phyloP scores from a whole-genome alignment of 768 basidiomycete species.

The Xerocomellus dryophilus region DNA sequence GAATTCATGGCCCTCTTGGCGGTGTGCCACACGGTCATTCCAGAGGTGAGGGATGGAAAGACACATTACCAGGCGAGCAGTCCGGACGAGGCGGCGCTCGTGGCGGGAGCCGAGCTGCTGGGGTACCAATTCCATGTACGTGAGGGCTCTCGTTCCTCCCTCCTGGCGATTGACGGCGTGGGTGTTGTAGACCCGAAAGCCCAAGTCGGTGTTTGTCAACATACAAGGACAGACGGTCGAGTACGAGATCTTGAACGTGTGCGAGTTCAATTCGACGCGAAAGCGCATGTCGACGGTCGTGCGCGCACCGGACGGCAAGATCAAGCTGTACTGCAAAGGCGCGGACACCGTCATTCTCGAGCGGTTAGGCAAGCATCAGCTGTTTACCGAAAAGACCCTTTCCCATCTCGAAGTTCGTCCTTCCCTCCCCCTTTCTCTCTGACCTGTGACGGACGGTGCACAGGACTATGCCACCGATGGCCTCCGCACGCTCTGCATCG shows the following conservation, averaged over 20 bases:
- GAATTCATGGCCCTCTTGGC: constrained; percentile 84
- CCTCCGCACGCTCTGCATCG: constrained; percentile 92
- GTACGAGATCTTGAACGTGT: constrained; percentile 91
- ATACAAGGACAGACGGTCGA: constrained; percentile 70
- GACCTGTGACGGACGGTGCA: not conserved
- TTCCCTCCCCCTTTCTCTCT: not conserved
- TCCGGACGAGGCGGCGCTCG: constrained; percentile 96
- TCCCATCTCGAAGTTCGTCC: constrained; percentile 82
- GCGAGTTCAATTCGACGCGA: constrained; percentile 97
- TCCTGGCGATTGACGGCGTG: not conserved
- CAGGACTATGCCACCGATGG: constrained; percentile 98
- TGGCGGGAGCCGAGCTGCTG: constrained; percentile 87
- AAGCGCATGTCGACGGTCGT: constrained; percentile 98
- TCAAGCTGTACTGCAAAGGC: constrained; percentile 95
- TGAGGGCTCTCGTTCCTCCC: constrained; percentile 8
- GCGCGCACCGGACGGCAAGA: constrained; percentile 80
- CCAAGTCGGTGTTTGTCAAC: constrained; percentile 90
- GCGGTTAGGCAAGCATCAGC: constrained; percentile 80
- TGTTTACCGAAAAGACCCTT: constrained; percentile 81
- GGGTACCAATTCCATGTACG: constrained; percentile 93
- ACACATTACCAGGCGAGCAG: constrained; percentile 93
- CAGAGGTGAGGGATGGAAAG: constrained; percentile 86
- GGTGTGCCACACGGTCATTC: constrained; percentile 98
- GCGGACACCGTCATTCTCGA: constrained; percentile 98
- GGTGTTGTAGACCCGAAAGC: constrained; percentile 87